Percentiles rank a stretch among this genome's conserved stretches.
These are phyloP conservation scores for Lolium perenne DNA, from an alignment of 176 grass and related monocot species.

Conservation along the genomic window DNA sequence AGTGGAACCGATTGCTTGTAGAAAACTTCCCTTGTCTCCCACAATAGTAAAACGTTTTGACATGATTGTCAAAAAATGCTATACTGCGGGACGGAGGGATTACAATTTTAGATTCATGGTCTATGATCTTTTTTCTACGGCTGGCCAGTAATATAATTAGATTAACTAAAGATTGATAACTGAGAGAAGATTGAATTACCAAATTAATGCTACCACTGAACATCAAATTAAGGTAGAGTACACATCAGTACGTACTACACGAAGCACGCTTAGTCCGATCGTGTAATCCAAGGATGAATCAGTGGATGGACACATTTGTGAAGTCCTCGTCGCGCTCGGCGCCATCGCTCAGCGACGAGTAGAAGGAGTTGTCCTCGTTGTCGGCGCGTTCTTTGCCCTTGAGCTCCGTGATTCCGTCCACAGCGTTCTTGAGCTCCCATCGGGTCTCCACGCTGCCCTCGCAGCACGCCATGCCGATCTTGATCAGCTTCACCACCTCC, in stretches of 20 bases:
- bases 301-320: slow-evolving; percentile 29
- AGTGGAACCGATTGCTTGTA: no score
- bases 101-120: no score
- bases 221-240: slow-evolving; percentile 24
- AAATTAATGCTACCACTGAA: slow-evolving; percentile 30
- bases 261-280: neutral
- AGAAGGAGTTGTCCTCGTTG: slow-evolving; percentile 38
- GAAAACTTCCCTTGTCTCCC: no score
- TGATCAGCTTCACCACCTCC: slow-evolving; percentile 75
- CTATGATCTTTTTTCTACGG: no score
- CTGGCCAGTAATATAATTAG: no score
- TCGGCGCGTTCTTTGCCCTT: slow-evolving; percentile 35
- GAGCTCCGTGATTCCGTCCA: slow-evolving; percentile 70
- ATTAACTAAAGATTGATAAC: neutral
- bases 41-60: no score
- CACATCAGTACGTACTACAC: slow-evolving; percentile 21
- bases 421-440: slow-evolving; percentile 67
- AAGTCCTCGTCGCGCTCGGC: slow-evolving; percentile 29
- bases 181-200: neutral
- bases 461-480: slow-evolving; percentile 79
- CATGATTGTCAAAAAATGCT: no score
- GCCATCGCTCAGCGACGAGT: slow-evolving; percentile 48
- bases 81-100: no score
- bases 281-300: neutral
- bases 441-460: slow-evolving; percentile 58